Percentiles rank a stretch among this genome's conserved stretches.
Conservation (phyloP, 345 rosid genomes). For the Passiflora organensis region DNA sequence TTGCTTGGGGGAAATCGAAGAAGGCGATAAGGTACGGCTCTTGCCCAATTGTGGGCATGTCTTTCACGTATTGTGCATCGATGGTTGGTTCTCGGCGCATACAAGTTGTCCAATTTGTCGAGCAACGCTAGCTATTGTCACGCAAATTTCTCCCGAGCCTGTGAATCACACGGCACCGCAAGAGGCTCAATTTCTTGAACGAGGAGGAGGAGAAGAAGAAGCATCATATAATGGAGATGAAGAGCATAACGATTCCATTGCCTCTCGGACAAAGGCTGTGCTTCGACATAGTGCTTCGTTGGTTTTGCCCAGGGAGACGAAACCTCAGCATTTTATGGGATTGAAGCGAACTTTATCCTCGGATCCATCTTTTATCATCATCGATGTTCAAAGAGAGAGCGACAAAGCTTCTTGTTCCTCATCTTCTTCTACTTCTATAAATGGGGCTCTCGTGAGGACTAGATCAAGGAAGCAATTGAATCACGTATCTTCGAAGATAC, state of each 20-base stretch:
- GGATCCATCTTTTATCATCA: no score
- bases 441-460: no score
- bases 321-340: no score
- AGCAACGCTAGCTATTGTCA: constrained; percentile 14
- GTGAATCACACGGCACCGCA: not conserved
- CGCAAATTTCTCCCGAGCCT: no score
- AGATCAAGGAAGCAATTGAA: no score
- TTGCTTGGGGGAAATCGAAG: constrained; percentile 47
- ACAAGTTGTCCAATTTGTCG: constrained; percentile 65
- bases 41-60: constrained; percentile 66
- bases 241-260: not conserved
- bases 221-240: not conserved
- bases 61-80: constrained; percentile 68
- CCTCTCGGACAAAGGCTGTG: no score
- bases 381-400: no score
- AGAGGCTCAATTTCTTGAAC: constrained; percentile 2
- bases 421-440: no score
- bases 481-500: no score
- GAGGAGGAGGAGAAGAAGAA: not conserved
- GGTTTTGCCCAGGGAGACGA: no score
- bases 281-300: constrained; percentile 21
- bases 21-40: constrained; percentile 47
- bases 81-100: constrained; percentile 59
- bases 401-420: no score
- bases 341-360: no score